These are phyloP conservation scores for Spirogloea muscicola DNA, from an alignment of 139 green algal genomes.

Conservation along the genomic window DNA sequence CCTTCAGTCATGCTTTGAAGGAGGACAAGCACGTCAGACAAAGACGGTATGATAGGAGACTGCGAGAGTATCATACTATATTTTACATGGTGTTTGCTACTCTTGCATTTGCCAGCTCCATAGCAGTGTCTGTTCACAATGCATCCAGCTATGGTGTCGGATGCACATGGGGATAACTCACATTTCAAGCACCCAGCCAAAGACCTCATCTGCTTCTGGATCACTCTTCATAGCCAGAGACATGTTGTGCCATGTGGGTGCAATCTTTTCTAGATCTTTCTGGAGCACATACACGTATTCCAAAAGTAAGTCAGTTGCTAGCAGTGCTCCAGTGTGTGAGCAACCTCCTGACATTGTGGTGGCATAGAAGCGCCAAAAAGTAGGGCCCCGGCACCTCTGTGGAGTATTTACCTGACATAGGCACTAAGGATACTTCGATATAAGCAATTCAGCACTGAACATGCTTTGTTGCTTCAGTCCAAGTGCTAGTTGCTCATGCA, in stretches of 20 bases:
- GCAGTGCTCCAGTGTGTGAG: too few relatives aligned
- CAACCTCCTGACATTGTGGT: neutral
- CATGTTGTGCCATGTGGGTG: conserved; percentile 81
- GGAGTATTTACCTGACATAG: neutral
- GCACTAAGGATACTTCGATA: neutral
- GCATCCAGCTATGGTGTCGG: too few relatives aligned
- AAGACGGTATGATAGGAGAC: neutral
- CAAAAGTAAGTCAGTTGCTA: too few relatives aligned
- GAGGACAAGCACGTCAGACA: neutral
- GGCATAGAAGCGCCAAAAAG: neutral
- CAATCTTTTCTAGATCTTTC: conserved; percentile 68
- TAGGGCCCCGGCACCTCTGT: neutral
- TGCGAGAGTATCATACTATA: neutral
- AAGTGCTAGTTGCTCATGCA: too few relatives aligned
- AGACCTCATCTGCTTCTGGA: conserved; percentile 68
- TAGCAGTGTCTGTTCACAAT: too few relatives aligned
- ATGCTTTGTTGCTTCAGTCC: too few relatives aligned
- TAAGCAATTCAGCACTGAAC: neutral
- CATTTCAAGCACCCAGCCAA: conserved; percentile 89
- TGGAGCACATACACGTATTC: too few relatives aligned
- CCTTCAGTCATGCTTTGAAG: too few relatives aligned
- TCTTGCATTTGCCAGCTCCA: too few relatives aligned
- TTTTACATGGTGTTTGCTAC: neutral
- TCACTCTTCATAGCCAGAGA: conserved; percentile 90
- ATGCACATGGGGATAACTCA: neutral